These are phyloP conservation scores for Suhomyces maxii DNA, from an alignment of 1,139 yeast species.

Conservation along the genomic window DNA sequence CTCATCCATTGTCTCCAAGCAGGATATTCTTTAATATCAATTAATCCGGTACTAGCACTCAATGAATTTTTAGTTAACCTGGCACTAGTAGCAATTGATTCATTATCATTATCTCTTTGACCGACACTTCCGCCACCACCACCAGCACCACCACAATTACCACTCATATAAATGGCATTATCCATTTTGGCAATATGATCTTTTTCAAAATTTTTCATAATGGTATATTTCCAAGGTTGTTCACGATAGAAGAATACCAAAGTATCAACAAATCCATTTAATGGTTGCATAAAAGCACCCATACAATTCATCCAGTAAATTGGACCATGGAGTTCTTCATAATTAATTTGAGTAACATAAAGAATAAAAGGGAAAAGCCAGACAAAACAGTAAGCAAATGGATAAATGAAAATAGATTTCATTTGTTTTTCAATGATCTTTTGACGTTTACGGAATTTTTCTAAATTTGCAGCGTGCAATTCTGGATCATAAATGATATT, in stretches of 20 bases:
- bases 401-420: constrained; percentile 79
- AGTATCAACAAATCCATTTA: constrained; percentile 77
- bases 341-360: constrained; percentile 57
- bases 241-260: constrained; percentile 76
- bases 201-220: constrained; percentile 40
- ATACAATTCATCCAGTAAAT: constrained; percentile 65
- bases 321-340: constrained; percentile 51
- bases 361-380: constrained; percentile 84
- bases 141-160: not conserved
- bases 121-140: constrained; percentile 4
- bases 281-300: constrained; percentile 77
- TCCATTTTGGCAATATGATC: constrained; percentile 34
- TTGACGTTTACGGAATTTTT: constrained; percentile 60
- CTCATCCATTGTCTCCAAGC: constrained; percentile 39
- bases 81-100: constrained; percentile 28
- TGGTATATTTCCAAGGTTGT: constrained; percentile 66
- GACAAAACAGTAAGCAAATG: constrained; percentile 72
- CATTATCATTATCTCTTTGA: constrained; percentile 15
- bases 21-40: constrained; percentile 26
- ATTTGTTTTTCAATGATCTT: constrained; percentile 72
- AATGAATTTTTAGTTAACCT: constrained; percentile 26
- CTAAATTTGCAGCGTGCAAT: constrained; percentile 61
- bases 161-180: constrained; percentile 14
- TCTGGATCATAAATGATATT: constrained; percentile 28
- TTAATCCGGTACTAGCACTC: constrained; percentile 25